Base-by-base conservation (phyloP, 768 basidiomycete genomes). In the Lactarius evosmus region DNA sequence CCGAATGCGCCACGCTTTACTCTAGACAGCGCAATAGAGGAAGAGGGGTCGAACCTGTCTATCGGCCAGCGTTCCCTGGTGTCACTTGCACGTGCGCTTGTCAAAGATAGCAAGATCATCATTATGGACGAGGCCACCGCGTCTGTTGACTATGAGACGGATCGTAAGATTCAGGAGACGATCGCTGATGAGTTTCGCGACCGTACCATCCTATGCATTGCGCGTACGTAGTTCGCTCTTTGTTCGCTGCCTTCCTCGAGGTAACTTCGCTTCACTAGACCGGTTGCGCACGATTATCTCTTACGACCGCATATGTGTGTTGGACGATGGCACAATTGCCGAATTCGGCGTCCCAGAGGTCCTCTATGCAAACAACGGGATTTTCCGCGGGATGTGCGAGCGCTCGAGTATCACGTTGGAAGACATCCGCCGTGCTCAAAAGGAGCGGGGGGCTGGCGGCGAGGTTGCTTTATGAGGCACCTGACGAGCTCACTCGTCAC, bases 41-140 rank as follows among this genome's bases (percentile, higher is more conserved):
- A 90, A 61, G 95, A 95, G 72, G 95, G 95, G 25, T 78, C 77
- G 30, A 95, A 95, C 72, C 70, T 95, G 66, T 91, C 89, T 8
- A 86, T 93, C 36, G 89, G 91, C 33, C 82, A 84, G 85, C 82
- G 93, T 27, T 91, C 88, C 11, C 78, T 96, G 34, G 89, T 96
- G 27, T 92, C 90, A 3, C 80, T 96, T 33, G 95, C 95, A 16
- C 81, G 95, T 36, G 95, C 95, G 0, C 75, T 97, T 29, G 94
- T 96, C 41, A 91, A 94, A 69, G 83, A 94, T 71, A 82, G 88
- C 14, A 87, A 85, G 71, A 85, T 96, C 33, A 85, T 95, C 57
- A 85, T 97, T 52, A 79, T 98, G 12, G 95, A 97, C 72, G 94
- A 95, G 77, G 93, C 93, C 0, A 95, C 93, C 54, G 91, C 91